Conservation (phyloP, 2,329 filamentous ascomycete species). For the Pseudogymnoascus sp. region DNA sequence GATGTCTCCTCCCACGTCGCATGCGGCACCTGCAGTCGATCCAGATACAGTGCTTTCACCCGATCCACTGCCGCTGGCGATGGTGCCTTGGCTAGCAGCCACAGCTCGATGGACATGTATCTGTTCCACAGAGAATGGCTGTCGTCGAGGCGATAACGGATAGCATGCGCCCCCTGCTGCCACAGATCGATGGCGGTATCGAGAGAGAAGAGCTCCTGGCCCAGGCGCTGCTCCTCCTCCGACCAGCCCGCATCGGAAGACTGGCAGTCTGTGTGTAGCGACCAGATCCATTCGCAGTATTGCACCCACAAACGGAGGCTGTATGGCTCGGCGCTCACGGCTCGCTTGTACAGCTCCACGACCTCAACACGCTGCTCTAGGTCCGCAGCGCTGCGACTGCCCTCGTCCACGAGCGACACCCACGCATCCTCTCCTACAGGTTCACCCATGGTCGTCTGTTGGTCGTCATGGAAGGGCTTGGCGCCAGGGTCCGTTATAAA, state of each 20-base stretch:
- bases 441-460: slow-evolving; percentile 22
- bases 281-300: slow-evolving; percentile 72
- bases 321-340: slow-evolving; percentile 61
- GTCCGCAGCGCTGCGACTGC: slow-evolving; percentile 50
- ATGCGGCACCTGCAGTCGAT: slow-evolving; percentile 66
- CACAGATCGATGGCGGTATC: slow-evolving; percentile 60
- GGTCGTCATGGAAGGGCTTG: slow-evolving; percentile 8
- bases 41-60: slow-evolving; percentile 61
- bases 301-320: slow-evolving; percentile 68
- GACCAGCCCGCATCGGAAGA: slow-evolving; percentile 48
- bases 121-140: slow-evolving; percentile 74
- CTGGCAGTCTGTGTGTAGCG: slow-evolving; percentile 58
- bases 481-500: slow-evolving; percentile 5
- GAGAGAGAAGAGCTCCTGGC: slow-evolving; percentile 63
- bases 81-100: slow-evolving; percentile 51
- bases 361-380: slow-evolving; percentile 61
- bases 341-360: slow-evolving; percentile 64
- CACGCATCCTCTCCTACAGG: slow-evolving; percentile 70
- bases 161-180: slow-evolving; percentile 62
- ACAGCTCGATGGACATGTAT: slow-evolving; percentile 64
- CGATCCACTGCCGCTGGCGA: slow-evolving; percentile 51
- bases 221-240: slow-evolving; percentile 60
- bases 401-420: slow-evolving; percentile 69
- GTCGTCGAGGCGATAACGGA: slow-evolving; percentile 66
- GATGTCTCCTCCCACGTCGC: slow-evolving; percentile 67